phyloP scores from a whole-genome alignment of 2,329 filamentous ascomycete species.

The Pleochaeta shiraiana region DNA sequence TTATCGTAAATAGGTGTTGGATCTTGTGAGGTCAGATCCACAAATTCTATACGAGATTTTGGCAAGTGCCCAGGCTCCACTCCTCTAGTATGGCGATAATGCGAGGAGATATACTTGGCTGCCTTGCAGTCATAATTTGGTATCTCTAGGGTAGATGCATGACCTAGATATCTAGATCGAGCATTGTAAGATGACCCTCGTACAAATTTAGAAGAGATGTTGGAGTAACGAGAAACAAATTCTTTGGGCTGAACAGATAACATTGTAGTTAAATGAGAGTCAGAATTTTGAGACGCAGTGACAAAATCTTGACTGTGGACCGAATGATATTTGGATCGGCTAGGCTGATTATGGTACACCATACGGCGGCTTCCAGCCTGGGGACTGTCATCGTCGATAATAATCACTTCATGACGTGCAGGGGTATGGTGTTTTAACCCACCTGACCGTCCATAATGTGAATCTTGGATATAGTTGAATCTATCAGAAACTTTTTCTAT shows the following conservation, averaged over 20 bases:
- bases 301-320: constrained; percentile 10
- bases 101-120: constrained; percentile 8
- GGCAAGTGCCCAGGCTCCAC: constrained; percentile 5
- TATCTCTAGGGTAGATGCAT: constrained; percentile 9
- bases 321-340: constrained; percentile 13
- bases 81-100: constrained; percentile 8
- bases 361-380: constrained; percentile 15
- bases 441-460: constrained; percentile 10
- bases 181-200: constrained; percentile 14
- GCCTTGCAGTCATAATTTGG: constrained; percentile 14
- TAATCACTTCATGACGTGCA: constrained; percentile 13
- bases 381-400: constrained; percentile 16
- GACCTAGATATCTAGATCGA: constrained; percentile 9
- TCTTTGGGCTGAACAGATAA: constrained; percentile 11
- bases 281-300: constrained; percentile 9
- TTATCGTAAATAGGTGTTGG: not conserved
- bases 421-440: constrained; percentile 11
- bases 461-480: constrained; percentile 9
- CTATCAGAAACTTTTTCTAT: constrained; percentile 3
- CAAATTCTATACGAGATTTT: not conserved
- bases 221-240: constrained; percentile 8
- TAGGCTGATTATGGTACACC: constrained; percentile 13
- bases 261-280: constrained; percentile 12
- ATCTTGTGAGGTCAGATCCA: not conserved
- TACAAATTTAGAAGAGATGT: constrained; percentile 8